Conservation (phyloP, 805 yeast species). For the Huiozyma sinensis region DNA sequence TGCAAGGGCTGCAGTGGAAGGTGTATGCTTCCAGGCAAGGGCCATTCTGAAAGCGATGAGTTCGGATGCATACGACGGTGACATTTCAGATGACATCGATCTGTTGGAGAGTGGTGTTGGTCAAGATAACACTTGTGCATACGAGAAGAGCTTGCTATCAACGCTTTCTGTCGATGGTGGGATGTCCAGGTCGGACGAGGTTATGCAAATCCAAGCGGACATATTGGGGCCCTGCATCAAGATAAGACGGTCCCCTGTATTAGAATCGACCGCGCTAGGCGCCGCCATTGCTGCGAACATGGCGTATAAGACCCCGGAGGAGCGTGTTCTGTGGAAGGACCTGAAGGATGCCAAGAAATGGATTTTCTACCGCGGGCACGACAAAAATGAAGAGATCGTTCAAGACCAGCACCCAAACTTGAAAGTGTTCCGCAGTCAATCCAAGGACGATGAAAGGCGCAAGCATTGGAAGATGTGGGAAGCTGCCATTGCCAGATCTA, state of each 20-base stretch:
- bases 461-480: conserved; percentile 73
- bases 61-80: conserved; percentile 52
- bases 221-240: conserved; percentile 79
- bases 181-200: conserved; percentile 82
- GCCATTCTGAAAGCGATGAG: conserved; percentile 88
- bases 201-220: conserved; percentile 90
- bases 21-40: conserved; percentile 87
- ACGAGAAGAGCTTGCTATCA: conserved; percentile 41
- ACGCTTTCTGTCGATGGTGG: conserved; percentile 85
- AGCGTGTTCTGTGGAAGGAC: conserved; percentile 60
- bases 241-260: conserved; percentile 67
- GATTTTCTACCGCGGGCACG: conserved; percentile 81
- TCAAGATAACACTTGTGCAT: conserved; percentile 8
- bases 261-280: conserved; percentile 92
- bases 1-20: conserved; percentile 91
- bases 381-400: conserved; percentile 12
- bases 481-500: conserved; percentile 68
- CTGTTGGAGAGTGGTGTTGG: conserved; percentile 5
- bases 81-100: conserved; percentile 4
- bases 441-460: conserved; percentile 48
- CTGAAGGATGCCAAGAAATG: conserved; percentile 75
- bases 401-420: conserved; percentile 15
- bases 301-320: conserved; percentile 36
- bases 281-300: conserved; percentile 95
- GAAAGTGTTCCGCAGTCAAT: conserved; percentile 31